phyloP scores from a whole-genome alignment of 768 basidiomycete genomes.

The Suillus cothurnatus region DNA sequence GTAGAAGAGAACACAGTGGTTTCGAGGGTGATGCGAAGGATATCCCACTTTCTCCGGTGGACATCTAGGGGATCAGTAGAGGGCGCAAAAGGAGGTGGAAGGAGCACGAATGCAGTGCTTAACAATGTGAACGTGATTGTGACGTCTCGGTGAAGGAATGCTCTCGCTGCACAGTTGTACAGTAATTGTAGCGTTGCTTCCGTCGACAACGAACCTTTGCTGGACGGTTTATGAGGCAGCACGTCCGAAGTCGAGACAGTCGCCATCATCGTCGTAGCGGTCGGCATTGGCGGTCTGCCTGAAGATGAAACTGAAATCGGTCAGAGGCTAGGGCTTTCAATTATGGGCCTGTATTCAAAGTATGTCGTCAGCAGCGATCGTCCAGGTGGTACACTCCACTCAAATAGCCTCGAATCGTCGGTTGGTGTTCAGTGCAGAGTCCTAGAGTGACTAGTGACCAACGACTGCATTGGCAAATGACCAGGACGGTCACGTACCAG shows the following conservation, averaged over 20 bases:
- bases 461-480: too few species aligned
- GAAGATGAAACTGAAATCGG: not conserved
- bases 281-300: constrained; percentile 42
- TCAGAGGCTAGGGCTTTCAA: too few species aligned
- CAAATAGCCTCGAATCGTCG: too few species aligned
- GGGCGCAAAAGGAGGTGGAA: constrained; percentile 44
- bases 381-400: too few species aligned
- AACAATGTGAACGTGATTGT: constrained; percentile 66
- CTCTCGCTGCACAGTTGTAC: constrained; percentile 75
- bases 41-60: constrained; percentile 81
- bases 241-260: constrained; percentile 23
- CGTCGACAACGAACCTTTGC: constrained; percentile 29
- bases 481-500: too few species aligned
- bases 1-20: constrained; percentile 66
- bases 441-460: too few species aligned
- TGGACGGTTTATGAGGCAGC: constrained; percentile 40
- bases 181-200: constrained; percentile 64
- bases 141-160: constrained; percentile 77
- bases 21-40: constrained; percentile 82
- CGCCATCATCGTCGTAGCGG: constrained; percentile 43
- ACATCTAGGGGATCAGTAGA: constrained; percentile 45
- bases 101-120: constrained; percentile 64
- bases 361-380: too few species aligned
- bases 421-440: too few species aligned
- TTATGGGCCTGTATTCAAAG: too few species aligned